Conservation (phyloP, 805 yeast species). For the Candida vartiovaarae region DNA sequence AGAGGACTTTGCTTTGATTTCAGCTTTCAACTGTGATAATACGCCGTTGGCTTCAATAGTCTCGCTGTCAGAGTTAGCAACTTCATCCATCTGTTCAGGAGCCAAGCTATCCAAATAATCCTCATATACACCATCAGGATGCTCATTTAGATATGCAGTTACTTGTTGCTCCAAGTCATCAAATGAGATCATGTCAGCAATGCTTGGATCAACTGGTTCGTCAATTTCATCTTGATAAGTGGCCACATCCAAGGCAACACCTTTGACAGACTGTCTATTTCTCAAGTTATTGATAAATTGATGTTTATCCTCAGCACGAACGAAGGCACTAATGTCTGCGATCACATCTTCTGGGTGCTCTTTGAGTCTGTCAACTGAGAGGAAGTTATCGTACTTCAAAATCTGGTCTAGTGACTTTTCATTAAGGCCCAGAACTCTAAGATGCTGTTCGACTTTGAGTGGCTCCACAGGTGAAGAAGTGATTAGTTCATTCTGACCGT, state of each 20-base stretch:
- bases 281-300: slow-evolving; percentile 10
- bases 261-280: slow-evolving; percentile 8
- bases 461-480: too few relatives aligned
- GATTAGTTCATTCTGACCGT: too few relatives aligned
- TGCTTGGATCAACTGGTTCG: background rate
- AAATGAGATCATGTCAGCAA: slow-evolving; percentile 1
- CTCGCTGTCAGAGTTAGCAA: too few relatives aligned
- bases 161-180: slow-evolving; percentile 4
- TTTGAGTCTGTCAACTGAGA: slow-evolving; percentile 6
- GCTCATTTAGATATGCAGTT: slow-evolving; percentile 1
- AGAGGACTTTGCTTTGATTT: too few relatives aligned
- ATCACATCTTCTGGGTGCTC: slow-evolving; percentile 8
- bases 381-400: slow-evolving; percentile 7
- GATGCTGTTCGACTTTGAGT: background rate
- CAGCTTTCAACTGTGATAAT: too few relatives aligned
- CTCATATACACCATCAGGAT: too few relatives aligned
- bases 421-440: slow-evolving; percentile 3
- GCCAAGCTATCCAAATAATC: too few relatives aligned
- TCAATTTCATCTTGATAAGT: background rate
- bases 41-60: too few relatives aligned
- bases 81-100: too few relatives aligned
- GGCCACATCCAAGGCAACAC: slow-evolving; percentile 9
- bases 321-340: slow-evolving; percentile 5
- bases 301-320: slow-evolving; percentile 10
- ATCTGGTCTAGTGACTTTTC: slow-evolving; percentile 7